A percentile compares a stretch with the other conserved stretches of the same genome.
phyloP scores from a whole-genome alignment of 2,329 filamentous ascomycete species.

The Cladosporium oxysporum region DNA sequence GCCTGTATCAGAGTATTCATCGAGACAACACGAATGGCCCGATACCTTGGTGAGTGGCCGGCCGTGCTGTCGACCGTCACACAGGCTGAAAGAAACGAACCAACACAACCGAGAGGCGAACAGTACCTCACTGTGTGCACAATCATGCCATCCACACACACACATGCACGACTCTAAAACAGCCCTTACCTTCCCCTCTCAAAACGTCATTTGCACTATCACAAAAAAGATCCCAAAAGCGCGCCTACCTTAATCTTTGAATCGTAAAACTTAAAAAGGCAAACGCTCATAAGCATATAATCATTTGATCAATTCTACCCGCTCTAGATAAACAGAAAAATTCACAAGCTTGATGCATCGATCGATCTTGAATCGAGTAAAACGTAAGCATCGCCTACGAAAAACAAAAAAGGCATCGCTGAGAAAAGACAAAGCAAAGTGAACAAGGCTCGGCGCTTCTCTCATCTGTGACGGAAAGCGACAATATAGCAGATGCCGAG shows the following conservation, averaged over 20 bases:
- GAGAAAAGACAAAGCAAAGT: background rate
- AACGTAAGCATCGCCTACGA: background rate
- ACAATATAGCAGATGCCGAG: background rate
- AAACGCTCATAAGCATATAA: slow-evolving; percentile 15
- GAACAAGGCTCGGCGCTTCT: background rate
- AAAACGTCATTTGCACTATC: background rate
- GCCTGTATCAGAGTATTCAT: background rate
- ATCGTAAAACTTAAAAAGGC: too few species aligned
- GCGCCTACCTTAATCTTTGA: too few species aligned
- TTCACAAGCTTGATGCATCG: background rate
- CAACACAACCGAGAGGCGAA: background rate
- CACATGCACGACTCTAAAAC: too few species aligned
- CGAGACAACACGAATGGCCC: background rate
- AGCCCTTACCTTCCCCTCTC: background rate
- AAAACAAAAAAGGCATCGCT: background rate
- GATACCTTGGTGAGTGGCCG: too few species aligned
- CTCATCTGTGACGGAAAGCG: background rate
- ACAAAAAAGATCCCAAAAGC: background rate
- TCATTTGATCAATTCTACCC: slow-evolving; percentile 8
- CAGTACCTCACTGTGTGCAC: too few species aligned
- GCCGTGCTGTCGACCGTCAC: background rate
- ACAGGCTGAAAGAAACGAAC: background rate
- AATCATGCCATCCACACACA: background rate
- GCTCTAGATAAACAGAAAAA: background rate
- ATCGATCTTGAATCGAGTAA: background rate